These are phyloP conservation scores for Hypoxylon fuscum DNA, from an alignment of 495 filamentous ascomycete species.

Conservation along the genomic window DNA sequence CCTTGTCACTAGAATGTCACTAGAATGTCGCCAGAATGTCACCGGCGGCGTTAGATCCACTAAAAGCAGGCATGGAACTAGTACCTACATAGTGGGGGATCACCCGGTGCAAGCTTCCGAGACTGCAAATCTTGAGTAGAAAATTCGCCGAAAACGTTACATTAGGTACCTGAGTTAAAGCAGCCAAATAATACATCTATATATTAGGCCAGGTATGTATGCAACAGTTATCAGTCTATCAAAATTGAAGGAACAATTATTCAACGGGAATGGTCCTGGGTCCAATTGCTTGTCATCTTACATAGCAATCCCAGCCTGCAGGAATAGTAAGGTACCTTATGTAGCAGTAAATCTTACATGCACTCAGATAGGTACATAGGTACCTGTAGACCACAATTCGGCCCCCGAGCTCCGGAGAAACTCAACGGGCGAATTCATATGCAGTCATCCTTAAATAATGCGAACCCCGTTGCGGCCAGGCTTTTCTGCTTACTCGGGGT, in stretches of 20 bases:
- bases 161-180: no score
- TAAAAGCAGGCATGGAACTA: conserved; percentile 1
- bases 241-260: neutral
- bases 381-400: no score
- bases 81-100: no score
- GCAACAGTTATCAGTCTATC: no score
- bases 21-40: neutral
- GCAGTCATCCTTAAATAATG: conserved; percentile 15
- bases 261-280: no score
- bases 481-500: conserved; percentile 11
- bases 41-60: neutral
- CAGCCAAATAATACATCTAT: no score
- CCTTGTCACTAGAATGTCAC: neutral
- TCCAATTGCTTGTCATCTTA: no score
- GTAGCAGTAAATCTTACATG: conserved; percentile 19
- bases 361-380: no score
- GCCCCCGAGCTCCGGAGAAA: conserved; percentile 23
- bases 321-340: no score
- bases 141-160: conserved; percentile 5
- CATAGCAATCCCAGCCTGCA: neutral
- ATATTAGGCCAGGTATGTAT: no score
- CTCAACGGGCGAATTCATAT: conserved; percentile 18
- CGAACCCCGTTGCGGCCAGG: neutral
- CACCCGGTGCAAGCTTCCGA: neutral
- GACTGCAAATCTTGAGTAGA: neutral